These are phyloP conservation scores for Papiliotrema terrestris DNA, from an alignment of 1,284 basidiomycete genomes.

Conservation along the genomic window DNA sequence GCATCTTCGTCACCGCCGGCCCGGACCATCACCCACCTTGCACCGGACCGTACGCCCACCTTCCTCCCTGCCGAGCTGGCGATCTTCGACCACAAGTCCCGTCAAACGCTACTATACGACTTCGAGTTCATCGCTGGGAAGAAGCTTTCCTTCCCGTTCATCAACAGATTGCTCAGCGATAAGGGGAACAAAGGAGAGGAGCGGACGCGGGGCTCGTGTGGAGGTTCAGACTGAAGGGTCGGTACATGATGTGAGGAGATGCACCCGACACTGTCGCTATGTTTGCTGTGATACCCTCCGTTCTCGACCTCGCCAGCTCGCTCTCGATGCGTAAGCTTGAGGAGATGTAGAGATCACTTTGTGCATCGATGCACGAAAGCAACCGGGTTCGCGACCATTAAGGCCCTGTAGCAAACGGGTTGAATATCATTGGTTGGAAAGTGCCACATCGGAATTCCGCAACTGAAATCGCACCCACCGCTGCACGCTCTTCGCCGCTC, in stretches of 20 bases:
- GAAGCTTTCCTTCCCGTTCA: constrained; percentile 29
- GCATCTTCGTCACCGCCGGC: too few relatives aligned
- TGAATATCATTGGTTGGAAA: background rate
- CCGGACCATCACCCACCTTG: too few relatives aligned
- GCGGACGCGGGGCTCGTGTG: background rate
- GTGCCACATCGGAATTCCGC: background rate
- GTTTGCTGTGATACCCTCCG: too few relatives aligned
- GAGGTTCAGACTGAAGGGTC: too few relatives aligned
- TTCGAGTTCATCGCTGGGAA: constrained; percentile 30
- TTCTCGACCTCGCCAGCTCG: too few relatives aligned
- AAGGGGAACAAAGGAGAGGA: constrained; percentile 7
- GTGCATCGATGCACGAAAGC: too few relatives aligned
- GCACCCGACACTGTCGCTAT: too few relatives aligned
- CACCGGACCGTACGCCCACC: background rate
- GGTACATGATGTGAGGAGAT: too few relatives aligned
- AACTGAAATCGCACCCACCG: background rate
- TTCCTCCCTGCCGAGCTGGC: constrained; percentile 19
- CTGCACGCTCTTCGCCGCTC: background rate
- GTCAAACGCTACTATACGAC: constrained; percentile 23
- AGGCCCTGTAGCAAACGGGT: background rate
- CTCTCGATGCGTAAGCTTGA: too few relatives aligned
- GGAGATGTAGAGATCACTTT: too few relatives aligned
- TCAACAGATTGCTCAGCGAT: constrained; percentile 7
- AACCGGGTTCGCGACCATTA: too few relatives aligned
- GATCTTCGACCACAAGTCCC: constrained; percentile 22